Conservation (phyloP, 768 basidiomycete species). For the Rhizopogon vulgaris region DNA sequence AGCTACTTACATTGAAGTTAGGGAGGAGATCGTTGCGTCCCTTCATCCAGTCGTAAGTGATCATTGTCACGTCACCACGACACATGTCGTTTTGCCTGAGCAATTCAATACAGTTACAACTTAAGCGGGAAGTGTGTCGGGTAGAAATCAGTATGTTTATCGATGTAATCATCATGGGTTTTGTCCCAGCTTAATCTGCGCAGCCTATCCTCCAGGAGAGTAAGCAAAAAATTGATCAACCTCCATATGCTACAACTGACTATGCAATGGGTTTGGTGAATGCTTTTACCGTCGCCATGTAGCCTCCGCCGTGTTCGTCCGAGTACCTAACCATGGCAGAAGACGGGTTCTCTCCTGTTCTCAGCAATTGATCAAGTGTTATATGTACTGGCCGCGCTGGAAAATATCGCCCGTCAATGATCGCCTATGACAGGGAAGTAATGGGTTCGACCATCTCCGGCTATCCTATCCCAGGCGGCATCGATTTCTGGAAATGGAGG, state of each 20-base stretch:
- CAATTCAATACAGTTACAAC: constrained; percentile 1
- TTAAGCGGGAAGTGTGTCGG: background rate
- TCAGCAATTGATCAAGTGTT: background rate
- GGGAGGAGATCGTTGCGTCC: background rate
- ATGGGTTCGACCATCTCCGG: background rate
- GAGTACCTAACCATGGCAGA: constrained; percentile 2
- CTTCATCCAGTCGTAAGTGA: constrained; percentile 7
- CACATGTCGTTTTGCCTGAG: constrained; percentile 9
- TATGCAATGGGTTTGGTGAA: constrained; percentile 7
- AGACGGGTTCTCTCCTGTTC: background rate
- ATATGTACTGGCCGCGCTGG: constrained; percentile 4
- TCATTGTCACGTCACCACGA: constrained; percentile 3
- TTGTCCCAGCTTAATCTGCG: constrained; percentile 4
- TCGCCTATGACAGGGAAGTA: background rate
- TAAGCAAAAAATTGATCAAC: background rate
- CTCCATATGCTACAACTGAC: background rate
- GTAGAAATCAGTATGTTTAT: background rate
- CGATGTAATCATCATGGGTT: background rate
- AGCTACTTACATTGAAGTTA: background rate
- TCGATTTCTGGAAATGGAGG: constrained; percentile 5
- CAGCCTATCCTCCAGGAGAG: constrained; percentile 2
- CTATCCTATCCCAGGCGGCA: constrained; percentile 5
- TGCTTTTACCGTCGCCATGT: constrained; percentile 4
- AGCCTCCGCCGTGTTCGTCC: constrained; percentile 7
- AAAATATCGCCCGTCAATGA: too few relatives aligned